These are phyloP conservation scores for Erigeron philadelphicus DNA, from an alignment of 140 eudicot genomes.

Conservation along the genomic window DNA sequence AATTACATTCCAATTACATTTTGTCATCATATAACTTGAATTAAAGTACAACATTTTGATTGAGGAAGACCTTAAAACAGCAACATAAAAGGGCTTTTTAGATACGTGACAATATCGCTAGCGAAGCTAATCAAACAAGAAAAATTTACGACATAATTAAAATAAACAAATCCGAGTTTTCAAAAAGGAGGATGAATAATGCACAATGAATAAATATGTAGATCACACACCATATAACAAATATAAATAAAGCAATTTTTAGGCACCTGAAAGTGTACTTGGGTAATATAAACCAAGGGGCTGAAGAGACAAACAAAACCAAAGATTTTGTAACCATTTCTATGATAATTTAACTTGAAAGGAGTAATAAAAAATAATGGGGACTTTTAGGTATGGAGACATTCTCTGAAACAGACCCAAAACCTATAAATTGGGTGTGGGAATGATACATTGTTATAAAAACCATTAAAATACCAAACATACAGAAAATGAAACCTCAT, in stretches of 20 bases:
- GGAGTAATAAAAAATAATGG: neutral
- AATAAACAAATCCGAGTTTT: no score
- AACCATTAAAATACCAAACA: neutral
- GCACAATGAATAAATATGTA: neutral
- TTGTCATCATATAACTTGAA: no score
- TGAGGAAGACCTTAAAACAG: no score
- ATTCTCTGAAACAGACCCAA: slow-evolving; percentile 27
- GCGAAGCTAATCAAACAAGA: no score
- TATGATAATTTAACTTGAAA: neutral
- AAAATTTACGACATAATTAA: no score
- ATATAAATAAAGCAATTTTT: neutral
- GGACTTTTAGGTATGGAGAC: slow-evolving; percentile 23
- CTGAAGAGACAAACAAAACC: neutral
- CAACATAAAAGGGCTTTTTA: no score
- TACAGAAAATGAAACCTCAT: neutral
- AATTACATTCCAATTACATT: no score
- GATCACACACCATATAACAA: neutral
- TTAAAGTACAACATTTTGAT: no score
- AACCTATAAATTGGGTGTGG: slow-evolving; percentile 21
- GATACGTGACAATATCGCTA: no score
- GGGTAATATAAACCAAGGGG: slow-evolving; percentile 2
- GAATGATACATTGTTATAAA: neutral
- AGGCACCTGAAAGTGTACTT: slow-evolving; percentile 23
- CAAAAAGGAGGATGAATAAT: neutral
- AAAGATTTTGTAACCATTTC: slow-evolving; percentile 5